Evolutionary conservation across 345 rosid genomes (phyloP), one percentile per base, ranked within the genome.

Genomic region (Schrenkiella parvula): DNA sequence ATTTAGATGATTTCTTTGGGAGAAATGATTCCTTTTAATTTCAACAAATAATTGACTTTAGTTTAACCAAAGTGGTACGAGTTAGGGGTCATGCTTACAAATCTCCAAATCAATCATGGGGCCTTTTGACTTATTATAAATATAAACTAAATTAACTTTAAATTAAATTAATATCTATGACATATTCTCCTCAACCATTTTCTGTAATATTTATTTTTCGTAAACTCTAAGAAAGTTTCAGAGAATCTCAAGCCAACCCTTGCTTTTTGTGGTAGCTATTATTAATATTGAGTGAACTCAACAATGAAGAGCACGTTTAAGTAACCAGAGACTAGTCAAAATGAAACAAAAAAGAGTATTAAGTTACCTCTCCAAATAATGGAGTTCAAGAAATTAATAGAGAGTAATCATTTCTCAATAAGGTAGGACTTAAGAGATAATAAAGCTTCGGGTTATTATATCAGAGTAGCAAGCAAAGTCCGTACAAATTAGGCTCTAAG

Each of bases 401-500:
- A 22, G 41, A n/a, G 31, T 58, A 67, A 60, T 75, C 64, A 75
- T 67, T 50, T 41, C 62, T 64, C 38, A 48, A 66, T 23, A 37
- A 28, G 37, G 67, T 51, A 60, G 44, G 54, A 68, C 54, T 66
- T 74, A 0, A 17, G 47, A 66, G 44, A 46, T 73, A 41, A 38
- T 18, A 57, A 35, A 19, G 44, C 46, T 31, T 66, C 28, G 32
- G 50, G 37, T 58, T 57, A 48, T 64, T 19, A 35, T 25, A 64
- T 13, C 31, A 28, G 19, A 58, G 64, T 46, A 66, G 14, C 26
- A 65, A 66, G 11, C 4, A 42, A 61, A 53, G 23, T 38, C 46
- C 71, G 44, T 70, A 70, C 55, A 70, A 69, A 62, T 63, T 76
- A 76, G 61, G 31, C 66, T 50, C 10, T 39, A 76, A 70, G 75